Evolutionary conservation across 164 flowering plant species (phyloP).

Genomic region (Akebia trifoliata): DNA sequence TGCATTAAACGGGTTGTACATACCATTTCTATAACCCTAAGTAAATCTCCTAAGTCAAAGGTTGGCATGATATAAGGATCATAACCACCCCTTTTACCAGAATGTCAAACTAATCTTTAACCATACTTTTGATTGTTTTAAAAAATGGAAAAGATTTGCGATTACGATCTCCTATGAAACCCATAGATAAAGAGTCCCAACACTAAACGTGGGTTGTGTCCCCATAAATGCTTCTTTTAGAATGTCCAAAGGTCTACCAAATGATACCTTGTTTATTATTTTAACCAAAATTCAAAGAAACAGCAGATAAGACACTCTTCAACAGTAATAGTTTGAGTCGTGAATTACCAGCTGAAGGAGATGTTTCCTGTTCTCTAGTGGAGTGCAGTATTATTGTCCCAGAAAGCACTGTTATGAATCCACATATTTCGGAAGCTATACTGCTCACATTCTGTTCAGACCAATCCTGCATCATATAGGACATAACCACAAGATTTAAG

Average conservation of each 20-base stretch:
- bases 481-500: not conserved
- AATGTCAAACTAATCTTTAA: not conserved
- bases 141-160: not conserved
- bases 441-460: constrained; percentile 72
- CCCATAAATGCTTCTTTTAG: too few relatives aligned
- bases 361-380: constrained; percentile 67
- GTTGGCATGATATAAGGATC: not conserved
- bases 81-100: not conserved
- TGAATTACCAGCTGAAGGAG: constrained; percentile 56
- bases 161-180: not conserved
- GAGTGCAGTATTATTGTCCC: constrained; percentile 88
- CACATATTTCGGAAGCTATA: constrained; percentile 89
- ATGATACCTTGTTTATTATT: too few relatives aligned
- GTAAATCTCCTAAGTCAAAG: not conserved
- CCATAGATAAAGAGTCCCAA: not conserved
- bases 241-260: too few relatives aligned
- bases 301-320: too few relatives aligned
- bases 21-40: not conserved
- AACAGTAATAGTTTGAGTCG: not conserved
- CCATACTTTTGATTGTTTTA: not conserved
- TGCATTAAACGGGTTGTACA: not conserved
- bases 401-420: constrained; percentile 78
- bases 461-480: constrained; percentile 64
- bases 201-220: too few relatives aligned
- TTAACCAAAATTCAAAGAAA: too few relatives aligned